Evolutionary conservation across 352 stramenopile species (phyloP).

Genomic region (Thalassiosira oceanica): DNA sequence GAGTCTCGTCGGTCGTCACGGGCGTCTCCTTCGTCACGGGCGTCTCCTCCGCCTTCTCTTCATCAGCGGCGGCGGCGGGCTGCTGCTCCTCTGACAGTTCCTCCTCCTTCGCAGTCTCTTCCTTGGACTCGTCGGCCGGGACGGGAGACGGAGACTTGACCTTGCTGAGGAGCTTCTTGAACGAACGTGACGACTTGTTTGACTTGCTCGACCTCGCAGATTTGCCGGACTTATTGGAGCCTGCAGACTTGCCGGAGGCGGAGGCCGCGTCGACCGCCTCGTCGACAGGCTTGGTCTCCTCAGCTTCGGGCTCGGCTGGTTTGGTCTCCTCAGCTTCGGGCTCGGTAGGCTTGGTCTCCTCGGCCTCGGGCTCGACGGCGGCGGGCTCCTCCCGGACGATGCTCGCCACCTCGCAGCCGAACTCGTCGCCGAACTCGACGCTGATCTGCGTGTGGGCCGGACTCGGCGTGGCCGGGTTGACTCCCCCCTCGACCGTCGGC

Average conservation of each 20-base stretch:
- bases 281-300: neutral
- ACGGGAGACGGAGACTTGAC: no score
- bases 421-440: conserved; percentile 34
- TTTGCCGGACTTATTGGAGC: conserved; percentile 5
- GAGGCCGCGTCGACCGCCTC: neutral
- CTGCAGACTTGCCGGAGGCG: neutral
- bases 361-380: neutral
- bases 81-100: neutral
- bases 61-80: neutral
- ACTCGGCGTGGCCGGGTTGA: neutral
- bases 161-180: no score
- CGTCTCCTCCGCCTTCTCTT: neutral
- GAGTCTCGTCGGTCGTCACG: neutral
- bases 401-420: no score
- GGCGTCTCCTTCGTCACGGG: neutral
- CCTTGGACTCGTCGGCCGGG: no score
- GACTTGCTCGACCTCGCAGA: no score
- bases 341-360: neutral
- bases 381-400: conserved; percentile 8
- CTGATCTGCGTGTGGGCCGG: neutral
- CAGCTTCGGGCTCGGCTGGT: neutral
- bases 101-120: neutral
- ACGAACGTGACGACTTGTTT: no score
- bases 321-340: neutral
- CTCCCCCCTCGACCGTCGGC: no score